Conservation (phyloP, 805 yeast species). For the Spencermartinsiella europaea region DNA sequence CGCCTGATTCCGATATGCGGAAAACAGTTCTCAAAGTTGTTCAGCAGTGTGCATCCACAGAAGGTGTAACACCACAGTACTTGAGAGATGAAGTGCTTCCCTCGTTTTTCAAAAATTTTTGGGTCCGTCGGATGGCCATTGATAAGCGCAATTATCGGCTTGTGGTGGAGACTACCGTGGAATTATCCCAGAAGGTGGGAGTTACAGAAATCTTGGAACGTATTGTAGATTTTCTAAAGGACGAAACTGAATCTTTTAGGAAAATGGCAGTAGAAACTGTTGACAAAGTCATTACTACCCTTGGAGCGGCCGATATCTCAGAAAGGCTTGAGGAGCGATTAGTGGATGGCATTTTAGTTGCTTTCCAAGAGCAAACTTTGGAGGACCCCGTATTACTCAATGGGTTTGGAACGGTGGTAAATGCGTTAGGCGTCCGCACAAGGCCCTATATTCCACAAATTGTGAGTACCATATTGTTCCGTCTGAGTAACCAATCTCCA, state of each 20-base stretch:
- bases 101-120: conserved; percentile 63
- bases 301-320: conserved; percentile 57
- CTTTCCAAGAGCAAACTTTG: conserved; percentile 71
- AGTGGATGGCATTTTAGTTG: conserved; percentile 69
- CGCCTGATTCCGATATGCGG: conserved; percentile 87
- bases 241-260: conserved; percentile 76
- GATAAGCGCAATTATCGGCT: conserved; percentile 45
- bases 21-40: conserved; percentile 64
- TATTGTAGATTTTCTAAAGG: conserved; percentile 58
- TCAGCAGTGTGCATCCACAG: conserved; percentile 58
- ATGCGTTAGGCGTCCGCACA: conserved; percentile 56
- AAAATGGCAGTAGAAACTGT: conserved; percentile 72
- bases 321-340: conserved; percentile 57
- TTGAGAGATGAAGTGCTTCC: conserved; percentile 49
- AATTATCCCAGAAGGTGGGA: conserved; percentile 64
- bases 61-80: conserved; percentile 46
- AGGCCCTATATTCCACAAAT: conserved; percentile 70
- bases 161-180: conserved; percentile 68
- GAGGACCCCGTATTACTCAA: conserved; percentile 52
- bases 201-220: conserved; percentile 53
- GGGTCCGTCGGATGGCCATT: conserved; percentile 75
- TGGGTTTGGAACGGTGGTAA: conserved; percentile 60
- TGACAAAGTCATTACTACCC: conserved; percentile 44
- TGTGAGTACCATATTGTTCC: conserved; percentile 63
- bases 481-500: conserved; percentile 65